phyloP scores from a whole-genome alignment of 1,139 yeast genomes.

The Yamadazyma mexicana region DNA sequence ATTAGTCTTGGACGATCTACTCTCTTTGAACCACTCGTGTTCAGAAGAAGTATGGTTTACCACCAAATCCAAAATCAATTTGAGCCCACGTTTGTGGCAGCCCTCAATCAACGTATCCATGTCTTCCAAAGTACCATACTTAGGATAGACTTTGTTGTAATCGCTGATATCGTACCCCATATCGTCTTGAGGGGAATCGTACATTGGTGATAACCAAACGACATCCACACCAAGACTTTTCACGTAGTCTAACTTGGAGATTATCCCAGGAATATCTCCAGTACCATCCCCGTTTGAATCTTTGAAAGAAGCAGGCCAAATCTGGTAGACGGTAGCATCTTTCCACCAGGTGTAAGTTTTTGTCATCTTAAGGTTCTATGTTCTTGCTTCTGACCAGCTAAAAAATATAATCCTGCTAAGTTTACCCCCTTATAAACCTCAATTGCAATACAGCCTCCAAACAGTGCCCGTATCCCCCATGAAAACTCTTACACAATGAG shows the following conservation, averaged over 20 bases:
- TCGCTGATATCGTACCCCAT: conserved; percentile 64
- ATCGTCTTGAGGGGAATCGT: conserved; percentile 58
- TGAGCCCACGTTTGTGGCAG: conserved; percentile 50
- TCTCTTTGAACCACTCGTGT: conserved; percentile 58
- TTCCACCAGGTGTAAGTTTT: conserved; percentile 48
- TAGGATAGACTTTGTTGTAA: conserved; percentile 50
- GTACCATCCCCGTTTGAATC: conserved; percentile 59
- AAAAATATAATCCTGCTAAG: too few relatives aligned
- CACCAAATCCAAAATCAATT: conserved; percentile 53
- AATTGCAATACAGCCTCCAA: too few relatives aligned
- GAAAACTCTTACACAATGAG: too few relatives aligned
- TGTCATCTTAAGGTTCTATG: too few relatives aligned
- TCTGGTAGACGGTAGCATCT: conserved; percentile 53
- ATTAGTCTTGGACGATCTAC: conserved; percentile 47
- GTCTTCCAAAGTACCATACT: conserved; percentile 53
- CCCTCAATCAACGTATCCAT: conserved; percentile 48
- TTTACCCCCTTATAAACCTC: too few relatives aligned
- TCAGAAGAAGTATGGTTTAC: conserved; percentile 57
- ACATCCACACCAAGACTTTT: conserved; percentile 51
- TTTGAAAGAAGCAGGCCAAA: conserved; percentile 60
- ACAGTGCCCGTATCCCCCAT: too few relatives aligned
- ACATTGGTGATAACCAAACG: conserved; percentile 59
- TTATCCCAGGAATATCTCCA: conserved; percentile 56
- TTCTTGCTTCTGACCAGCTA: too few relatives aligned
- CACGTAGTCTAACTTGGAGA: conserved; percentile 50